Base-by-base conservation (phyloP, 2,329 filamentous ascomycete genomes). In the Talaromyces verruculosus region DNA sequence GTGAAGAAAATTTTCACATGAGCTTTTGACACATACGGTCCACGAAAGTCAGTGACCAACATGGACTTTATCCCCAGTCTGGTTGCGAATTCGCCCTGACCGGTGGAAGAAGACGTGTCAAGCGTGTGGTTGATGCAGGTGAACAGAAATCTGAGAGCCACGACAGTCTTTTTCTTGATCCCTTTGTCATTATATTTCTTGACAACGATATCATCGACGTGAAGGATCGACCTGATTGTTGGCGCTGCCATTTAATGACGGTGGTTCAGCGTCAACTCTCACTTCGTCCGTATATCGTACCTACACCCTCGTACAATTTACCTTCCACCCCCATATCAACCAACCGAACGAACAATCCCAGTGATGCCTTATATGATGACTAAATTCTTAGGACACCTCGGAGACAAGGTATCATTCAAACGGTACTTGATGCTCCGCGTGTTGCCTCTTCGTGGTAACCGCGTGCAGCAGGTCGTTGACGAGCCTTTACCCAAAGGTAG, bases 111-210 rank as follows among this genome's bases (percentile, higher is more conserved):
- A 75, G 75, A 74, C 72, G 72, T 71, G 63, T 66, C 55, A 64
- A 65, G 65, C 63, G 72, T 75, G 74, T 75, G 74, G 64, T 71
- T 81, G 80, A 81, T 74, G 80, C 79, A 80, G 72, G 73, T 67
- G 80, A 82, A 82, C 80, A 81, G 80, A 82, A 73, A 82, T 82
- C 80, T 77, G 71, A 81, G 79, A 76, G 80, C 78, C 53, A 63
- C 55, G 41, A 60, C 65, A 63, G 61, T 66, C 61, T 35, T 47
- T 37, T 35, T 35, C 33, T 35, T 35, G 8, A 11, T 11, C 2
- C 61, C 41, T 59, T 55, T 51, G 10, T 35, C 63, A 22, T 57
- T 45, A 19, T 65, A 59, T 35, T 10, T 19, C 30, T 28, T 22
- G 10, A 33, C 49, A 11, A 59, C 19, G 33, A 45, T 19, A 28